A percentile compares a stretch with the other conserved stretches of the same genome.
Conservation (phyloP, 75 land plant genomes). For the Sequoiadendron giganteum region DNA sequence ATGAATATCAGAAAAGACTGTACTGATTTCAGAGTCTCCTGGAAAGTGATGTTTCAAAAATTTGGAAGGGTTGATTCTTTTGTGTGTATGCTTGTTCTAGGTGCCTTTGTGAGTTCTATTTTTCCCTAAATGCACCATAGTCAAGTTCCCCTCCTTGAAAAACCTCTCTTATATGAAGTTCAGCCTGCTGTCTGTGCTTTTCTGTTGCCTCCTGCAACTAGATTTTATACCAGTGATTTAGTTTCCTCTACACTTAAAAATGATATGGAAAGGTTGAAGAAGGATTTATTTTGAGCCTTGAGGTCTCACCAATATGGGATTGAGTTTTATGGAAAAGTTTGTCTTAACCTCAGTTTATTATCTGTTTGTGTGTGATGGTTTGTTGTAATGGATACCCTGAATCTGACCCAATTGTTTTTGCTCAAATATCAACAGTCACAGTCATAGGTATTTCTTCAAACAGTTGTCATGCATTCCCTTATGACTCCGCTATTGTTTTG, state of each 20-base stretch:
- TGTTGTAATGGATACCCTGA: too few species aligned
- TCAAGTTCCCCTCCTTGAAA: neutral
- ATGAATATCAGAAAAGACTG: neutral
- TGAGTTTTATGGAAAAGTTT: neutral
- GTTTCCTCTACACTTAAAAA: too few species aligned
- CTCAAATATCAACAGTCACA: too few species aligned
- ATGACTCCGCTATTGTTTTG: too few species aligned
- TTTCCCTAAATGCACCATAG: neutral
- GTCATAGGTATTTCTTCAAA: too few species aligned
- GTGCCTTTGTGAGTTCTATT: too few species aligned
- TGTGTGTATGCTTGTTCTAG: neutral
- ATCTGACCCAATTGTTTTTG: too few species aligned
- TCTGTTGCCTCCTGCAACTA: neutral
- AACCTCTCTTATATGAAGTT: neutral
- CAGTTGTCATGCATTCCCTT: too few species aligned
- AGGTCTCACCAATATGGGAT: neutral
- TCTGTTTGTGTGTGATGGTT: too few species aligned
- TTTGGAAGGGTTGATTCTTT: neutral
- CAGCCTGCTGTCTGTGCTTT: neutral
- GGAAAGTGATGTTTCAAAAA: neutral
- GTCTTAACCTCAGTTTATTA: neutral
- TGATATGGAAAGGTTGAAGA: neutral
- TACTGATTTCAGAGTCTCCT: neutral
- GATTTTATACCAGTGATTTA: neutral
- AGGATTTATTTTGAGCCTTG: neutral